phyloP scores from a whole-genome alignment of 495 filamentous ascomycete species.

The Daldinia decipiens region DNA sequence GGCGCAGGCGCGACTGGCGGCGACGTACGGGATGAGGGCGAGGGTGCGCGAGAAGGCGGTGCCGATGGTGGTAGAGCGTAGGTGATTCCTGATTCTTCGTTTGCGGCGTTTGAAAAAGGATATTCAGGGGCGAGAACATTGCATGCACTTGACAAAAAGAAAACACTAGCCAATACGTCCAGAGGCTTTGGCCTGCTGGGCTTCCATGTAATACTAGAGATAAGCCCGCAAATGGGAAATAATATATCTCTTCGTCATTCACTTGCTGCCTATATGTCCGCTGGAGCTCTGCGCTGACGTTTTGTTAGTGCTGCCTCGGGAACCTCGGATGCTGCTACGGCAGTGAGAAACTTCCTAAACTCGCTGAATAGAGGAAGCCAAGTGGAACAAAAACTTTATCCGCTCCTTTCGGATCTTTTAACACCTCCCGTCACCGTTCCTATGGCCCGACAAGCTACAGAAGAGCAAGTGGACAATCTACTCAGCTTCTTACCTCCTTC shows the following conservation, averaged over 20 bases:
- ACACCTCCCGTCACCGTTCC: constrained; percentile 78
- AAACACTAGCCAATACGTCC: constrained; percentile 22
- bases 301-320: constrained; percentile 55
- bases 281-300: constrained; percentile 48
- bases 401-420: constrained; percentile 88
- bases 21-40: constrained; percentile 89
- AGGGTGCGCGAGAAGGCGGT: constrained; percentile 86
- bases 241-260: constrained; percentile 30
- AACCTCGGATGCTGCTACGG: constrained; percentile 65
- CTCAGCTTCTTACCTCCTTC: constrained; percentile 77
- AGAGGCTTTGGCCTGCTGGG: constrained; percentile 12
- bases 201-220: constrained; percentile 49
- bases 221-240: constrained; percentile 43
- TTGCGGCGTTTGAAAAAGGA: constrained; percentile 45
- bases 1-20: constrained; percentile 87
- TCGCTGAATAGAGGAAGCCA: constrained; percentile 73
- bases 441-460: constrained; percentile 72
- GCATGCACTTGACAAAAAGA: constrained; percentile 31
- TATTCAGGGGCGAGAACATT: constrained; percentile 34
- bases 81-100: constrained; percentile 69
- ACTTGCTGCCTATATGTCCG: constrained; percentile 9
- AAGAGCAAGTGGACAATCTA: constrained; percentile 74
- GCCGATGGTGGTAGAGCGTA: constrained; percentile 99
- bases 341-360: constrained; percentile 87
- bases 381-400: constrained; percentile 71